Evolutionary conservation across 306 rosid genomes (phyloP), one percentile per base, ranked within the genome.

Genomic region (Dryas alaskensis): DNA sequence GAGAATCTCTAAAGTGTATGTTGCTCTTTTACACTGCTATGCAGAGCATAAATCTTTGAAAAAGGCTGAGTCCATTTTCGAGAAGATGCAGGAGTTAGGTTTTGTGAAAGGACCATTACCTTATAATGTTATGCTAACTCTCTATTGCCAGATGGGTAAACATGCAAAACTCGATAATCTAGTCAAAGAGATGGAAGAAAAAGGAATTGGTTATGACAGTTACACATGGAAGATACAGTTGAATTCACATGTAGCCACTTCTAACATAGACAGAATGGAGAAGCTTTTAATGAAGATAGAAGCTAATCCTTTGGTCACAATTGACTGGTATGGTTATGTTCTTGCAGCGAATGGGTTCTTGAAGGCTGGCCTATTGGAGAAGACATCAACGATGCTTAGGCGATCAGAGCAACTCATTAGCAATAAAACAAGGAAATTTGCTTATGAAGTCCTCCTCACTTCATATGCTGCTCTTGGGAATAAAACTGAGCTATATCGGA

Each of bases 401-500:
- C 84, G 65, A 82, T 69, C 94, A 0, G 97, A 91, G 70, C 76
- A 27, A 39, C 69, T 74, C 10, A 60, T 69, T 52, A 62, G 67
- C 17, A 70, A 69, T 48, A 53, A 40, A 67, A 42, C 0, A 75
- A 50, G 63, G 76, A 67, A 72, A 80, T 22, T 43, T 73, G 88
- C 92, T 46, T 89, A 76, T 67, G 86, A 85, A 81, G 77, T 61
- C 64, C 71, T 87, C 73, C 87, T 75, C 64, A 75, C 85, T 54
- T 73, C 73, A 47, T 79, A 91, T 60, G 70, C 88, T 57, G 69
- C 76, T 16, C 59, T 81, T 8, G 94, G 90, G 49, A 82, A 77
- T 25, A 85, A 81, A 80, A 88, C 84, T 1, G 94, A 86, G 59
- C 90, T 91, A 60, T 82, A 84, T 81, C 84, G 94, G 47, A 79